phyloP scores from a whole-genome alignment of 192 early-diverging fungal species.

The Gryganskiella cystojenkinii region DNA sequence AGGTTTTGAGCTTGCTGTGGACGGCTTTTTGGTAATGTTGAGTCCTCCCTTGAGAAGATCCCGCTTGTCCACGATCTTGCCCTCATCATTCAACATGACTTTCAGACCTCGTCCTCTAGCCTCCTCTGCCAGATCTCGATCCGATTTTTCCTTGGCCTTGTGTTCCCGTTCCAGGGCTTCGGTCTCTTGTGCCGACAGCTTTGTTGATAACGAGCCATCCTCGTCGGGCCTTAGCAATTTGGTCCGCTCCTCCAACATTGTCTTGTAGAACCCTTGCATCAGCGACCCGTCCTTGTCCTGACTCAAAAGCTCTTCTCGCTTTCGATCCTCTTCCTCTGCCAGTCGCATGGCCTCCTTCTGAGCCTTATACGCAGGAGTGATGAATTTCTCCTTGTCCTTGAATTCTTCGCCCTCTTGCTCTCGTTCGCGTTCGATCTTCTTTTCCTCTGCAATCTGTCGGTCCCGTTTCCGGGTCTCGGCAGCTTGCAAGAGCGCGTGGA shows the following conservation, averaged over 20 bases:
- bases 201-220: constrained; percentile 16
- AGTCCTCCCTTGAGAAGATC: constrained; percentile 76
- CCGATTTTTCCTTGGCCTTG: constrained; percentile 25
- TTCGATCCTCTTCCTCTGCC: constrained; percentile 71
- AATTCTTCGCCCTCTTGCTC: constrained; percentile 78
- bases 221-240: constrained; percentile 38
- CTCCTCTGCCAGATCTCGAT: constrained; percentile 44
- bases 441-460: constrained; percentile 72
- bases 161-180: constrained; percentile 20
- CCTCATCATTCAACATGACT: constrained; percentile 73
- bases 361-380: constrained; percentile 74
- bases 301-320: constrained; percentile 69
- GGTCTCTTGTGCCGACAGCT: not conserved
- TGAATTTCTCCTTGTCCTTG: constrained; percentile 82
- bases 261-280: constrained; percentile 71
- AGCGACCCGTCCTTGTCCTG: constrained; percentile 60
- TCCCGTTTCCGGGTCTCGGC: constrained; percentile 78
- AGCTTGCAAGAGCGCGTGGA: constrained; percentile 67
- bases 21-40: constrained; percentile 63
- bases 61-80: constrained; percentile 81
- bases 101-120: constrained; percentile 58
- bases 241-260: constrained; percentile 65
- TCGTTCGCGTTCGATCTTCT: constrained; percentile 75
- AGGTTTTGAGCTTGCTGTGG: not conserved
- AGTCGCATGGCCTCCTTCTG: constrained; percentile 52